Evolutionary conservation across 768 basidiomycete genomes (phyloP).

Genomic region (Myochromella boudieri): DNA sequence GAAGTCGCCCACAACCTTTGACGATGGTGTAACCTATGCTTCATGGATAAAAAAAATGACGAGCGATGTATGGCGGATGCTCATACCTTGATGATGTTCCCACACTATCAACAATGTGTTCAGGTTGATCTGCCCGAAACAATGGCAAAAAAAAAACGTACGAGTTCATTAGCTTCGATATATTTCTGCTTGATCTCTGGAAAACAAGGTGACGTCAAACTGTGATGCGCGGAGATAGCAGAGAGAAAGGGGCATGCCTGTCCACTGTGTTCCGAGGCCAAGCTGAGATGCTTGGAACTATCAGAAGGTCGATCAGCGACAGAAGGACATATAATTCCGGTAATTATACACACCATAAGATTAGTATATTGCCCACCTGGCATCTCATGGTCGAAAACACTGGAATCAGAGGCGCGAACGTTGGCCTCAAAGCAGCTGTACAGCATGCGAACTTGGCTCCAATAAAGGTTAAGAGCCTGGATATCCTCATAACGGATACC

Average conservation of each 20-base stretch:
- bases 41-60: background rate
- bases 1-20: conserved; percentile 98
- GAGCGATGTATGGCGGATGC: background rate
- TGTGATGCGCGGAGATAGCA: conserved; percentile 9
- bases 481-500: conserved; percentile 97
- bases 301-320: conserved; percentile 18
- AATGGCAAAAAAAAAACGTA: conserved; percentile 34
- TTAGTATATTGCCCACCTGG: conserved; percentile 96
- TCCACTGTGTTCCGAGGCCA: conserved; percentile 96
- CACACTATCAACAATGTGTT: conserved; percentile 69
- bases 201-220: conserved; percentile 10
- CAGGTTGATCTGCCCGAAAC: conserved; percentile 12
- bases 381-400: conserved; percentile 99
- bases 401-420: conserved; percentile 94
- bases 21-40: conserved; percentile 88
- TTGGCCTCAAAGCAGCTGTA: conserved; percentile 99
- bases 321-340: conserved; percentile 15
- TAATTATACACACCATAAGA: conserved; percentile 61
- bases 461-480: conserved; percentile 95
- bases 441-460: conserved; percentile 94
- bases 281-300: conserved; percentile 99
- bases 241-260: conserved; percentile 42
- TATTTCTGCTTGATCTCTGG: conserved; percentile 97
- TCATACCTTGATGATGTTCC: conserved; percentile 88
- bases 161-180: conserved; percentile 94